These are phyloP conservation scores for Fallopia convolvulus DNA, from an alignment of 148 eudicot species.

Conservation along the genomic window DNA sequence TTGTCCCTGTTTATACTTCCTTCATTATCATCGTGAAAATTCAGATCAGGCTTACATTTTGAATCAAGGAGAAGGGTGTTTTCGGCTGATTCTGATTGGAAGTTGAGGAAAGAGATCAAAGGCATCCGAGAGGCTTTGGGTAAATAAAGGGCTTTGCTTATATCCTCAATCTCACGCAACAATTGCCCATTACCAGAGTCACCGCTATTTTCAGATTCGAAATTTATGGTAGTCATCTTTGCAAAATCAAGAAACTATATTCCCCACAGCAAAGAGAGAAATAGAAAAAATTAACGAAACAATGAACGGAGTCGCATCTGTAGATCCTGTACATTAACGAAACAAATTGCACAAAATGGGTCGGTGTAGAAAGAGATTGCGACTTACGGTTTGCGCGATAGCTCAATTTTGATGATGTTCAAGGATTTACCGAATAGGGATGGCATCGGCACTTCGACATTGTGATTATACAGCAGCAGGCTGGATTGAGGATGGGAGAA, in stretches of 20 bases:
- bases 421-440: no score
- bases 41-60: conserved; percentile 15
- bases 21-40: conserved; percentile 19
- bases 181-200: conserved; percentile 36
- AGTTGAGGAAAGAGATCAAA: conserved; percentile 20
- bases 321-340: no score
- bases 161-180: conserved; percentile 59
- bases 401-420: no score
- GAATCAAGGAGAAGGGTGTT: conserved; percentile 16
- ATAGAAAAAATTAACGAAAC: not conserved
- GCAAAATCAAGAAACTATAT: not conserved
- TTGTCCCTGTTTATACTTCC: conserved; percentile 23
- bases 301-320: no score
- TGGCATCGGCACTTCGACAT: no score
- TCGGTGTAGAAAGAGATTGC: no score
- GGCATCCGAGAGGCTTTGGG: conserved; percentile 26
- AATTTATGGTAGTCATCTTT: conserved; percentile 4
- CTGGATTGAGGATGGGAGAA: no score
- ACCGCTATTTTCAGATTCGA: conserved; percentile 7
- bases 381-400: no score
- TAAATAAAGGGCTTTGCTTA: conserved; percentile 57
- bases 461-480: no score
- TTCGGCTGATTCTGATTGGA: conserved; percentile 18
- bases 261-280: not conserved
- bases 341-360: no score